A percentile compares a stretch with the other conserved stretches of the same genome.
phyloP scores from a whole-genome alignment of 768 basidiomycete species.

The Pleurotus cornucopiae region DNA sequence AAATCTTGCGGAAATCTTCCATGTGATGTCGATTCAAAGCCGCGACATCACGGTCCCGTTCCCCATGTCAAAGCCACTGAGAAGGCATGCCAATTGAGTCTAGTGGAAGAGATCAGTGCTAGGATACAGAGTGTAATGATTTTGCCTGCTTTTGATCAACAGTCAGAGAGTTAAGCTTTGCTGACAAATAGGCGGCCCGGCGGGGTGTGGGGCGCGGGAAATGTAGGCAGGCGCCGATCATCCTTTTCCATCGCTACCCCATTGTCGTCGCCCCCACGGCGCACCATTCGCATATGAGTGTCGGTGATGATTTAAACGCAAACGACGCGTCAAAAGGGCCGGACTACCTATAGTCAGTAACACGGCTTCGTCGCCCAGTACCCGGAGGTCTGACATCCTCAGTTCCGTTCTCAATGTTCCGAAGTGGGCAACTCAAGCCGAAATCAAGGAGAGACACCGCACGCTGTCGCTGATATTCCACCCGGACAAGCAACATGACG shows the following conservation, averaged over 20 bases:
- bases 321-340: background rate
- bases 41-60: too few species aligned
- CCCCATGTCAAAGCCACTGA: too few species aligned
- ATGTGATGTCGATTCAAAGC: too few species aligned
- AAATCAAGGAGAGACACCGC: slow-evolving; percentile 73
- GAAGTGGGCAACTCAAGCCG: slow-evolving; percentile 7
- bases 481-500: slow-evolving; percentile 76
- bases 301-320: background rate
- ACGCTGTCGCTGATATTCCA: slow-evolving; percentile 76
- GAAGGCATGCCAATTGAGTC: too few species aligned
- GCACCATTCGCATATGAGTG: background rate
- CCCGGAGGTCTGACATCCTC: background rate
- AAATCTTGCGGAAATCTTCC: too few species aligned
- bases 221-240: too few species aligned
- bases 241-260: background rate
- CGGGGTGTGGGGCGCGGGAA: too few species aligned
- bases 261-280: background rate
- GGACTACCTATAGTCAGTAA: slow-evolving; percentile 7
- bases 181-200: too few species aligned
- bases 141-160: too few species aligned
- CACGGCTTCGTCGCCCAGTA: background rate
- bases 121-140: too few species aligned
- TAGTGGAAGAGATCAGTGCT: too few species aligned
- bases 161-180: too few species aligned
- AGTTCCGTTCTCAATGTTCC: slow-evolving; percentile 7